Percentiles rank a stretch among this genome's conserved stretches.
Conservation (phyloP, 106 monocot genomes). For the Phalaenopsis equestris region DNA sequence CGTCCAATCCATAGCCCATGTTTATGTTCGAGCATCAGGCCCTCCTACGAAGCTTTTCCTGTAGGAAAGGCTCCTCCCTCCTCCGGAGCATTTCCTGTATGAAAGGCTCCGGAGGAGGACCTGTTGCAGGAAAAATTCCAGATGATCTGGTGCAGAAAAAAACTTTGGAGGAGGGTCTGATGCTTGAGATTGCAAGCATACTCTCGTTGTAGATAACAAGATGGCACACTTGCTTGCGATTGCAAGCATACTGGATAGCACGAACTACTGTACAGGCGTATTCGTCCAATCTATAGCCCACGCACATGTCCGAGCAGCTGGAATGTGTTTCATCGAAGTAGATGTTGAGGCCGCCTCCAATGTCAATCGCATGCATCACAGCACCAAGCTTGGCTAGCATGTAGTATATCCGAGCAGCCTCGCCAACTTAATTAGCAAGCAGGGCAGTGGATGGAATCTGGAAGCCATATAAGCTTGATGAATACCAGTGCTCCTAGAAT, state of each 20-base stretch:
- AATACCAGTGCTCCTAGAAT: no score
- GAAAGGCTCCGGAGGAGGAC: no score
- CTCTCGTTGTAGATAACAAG: conserved; percentile 75
- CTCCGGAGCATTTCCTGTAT: no score
- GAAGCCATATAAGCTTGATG: no score
- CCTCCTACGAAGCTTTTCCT: no score
- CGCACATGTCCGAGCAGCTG: conserved; percentile 52
- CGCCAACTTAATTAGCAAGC: conserved; percentile 41
- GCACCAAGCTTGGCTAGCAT: conserved; percentile 55
- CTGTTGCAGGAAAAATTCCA: no score
- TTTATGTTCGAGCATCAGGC: no score
- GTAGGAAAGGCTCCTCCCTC: no score
- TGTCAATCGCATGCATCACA: conserved; percentile 52
- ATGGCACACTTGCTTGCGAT: conserved; percentile 43
- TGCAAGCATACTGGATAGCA: conserved; percentile 34
- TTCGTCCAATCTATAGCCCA: conserved; percentile 51
- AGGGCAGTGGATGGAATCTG: conserved; percentile 64
- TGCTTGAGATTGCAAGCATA: no score
- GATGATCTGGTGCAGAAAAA: no score
- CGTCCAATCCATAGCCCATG: no score
- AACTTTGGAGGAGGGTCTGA: no score
- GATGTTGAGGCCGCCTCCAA: conserved; percentile 67
- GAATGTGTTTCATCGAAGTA: conserved; percentile 61
- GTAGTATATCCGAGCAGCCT: conserved; percentile 72
- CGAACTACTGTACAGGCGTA: conserved; percentile 49